Evolutionary conservation across 345 rosid genomes (phyloP), one percentile per base, ranked within the genome.

Genomic region (Diplotaxis tenuifolia): DNA sequence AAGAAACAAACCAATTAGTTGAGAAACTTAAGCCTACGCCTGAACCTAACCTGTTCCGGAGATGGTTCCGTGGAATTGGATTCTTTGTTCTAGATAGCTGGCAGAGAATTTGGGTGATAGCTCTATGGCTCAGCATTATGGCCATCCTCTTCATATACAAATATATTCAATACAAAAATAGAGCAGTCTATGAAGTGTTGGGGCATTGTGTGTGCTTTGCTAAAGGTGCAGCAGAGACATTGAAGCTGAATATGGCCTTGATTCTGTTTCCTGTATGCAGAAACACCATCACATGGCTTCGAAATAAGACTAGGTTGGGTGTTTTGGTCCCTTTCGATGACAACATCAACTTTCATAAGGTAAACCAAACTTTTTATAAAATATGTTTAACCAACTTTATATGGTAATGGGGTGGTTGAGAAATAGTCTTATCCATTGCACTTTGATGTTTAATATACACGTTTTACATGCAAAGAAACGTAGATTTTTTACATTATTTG

Each of bases 51-150:
- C 84, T 78, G 40, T 9, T 86, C 6, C 68, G 40, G 7, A 82
- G 86, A 81, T 81, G 78, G 70, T 57, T 52, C 19, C 34, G 68
- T 25, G 9, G 55, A 73, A 55, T 78, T 15, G 77, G 59, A 70
- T 87, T 81, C 80, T 84, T 86, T 58, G 18, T 86, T 22, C 45
- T 82, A 5, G 92, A 87, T 63, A 86, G 81, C 59, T 89, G 96
- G 92, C 82, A 86, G 66, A 82, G 96, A 75, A 79, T 80, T 23
- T 89, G 96, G 92, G 87, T 87, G 32, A 47, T 87, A 74, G 76
- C 68, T 0, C 67, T 86, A 0, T 89, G 96, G 96, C 70, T 89
- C 25, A 83, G 52, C 3, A 70, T 72, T 3, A 83, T 86, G 89
- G 82, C 80, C 11, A 82, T 83, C 34, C 79, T 89, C 16, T 89